phyloP scores from a whole-genome alignment of 192 early-diverging fungal genomes.

The Lobosporangium transversale region DNA sequence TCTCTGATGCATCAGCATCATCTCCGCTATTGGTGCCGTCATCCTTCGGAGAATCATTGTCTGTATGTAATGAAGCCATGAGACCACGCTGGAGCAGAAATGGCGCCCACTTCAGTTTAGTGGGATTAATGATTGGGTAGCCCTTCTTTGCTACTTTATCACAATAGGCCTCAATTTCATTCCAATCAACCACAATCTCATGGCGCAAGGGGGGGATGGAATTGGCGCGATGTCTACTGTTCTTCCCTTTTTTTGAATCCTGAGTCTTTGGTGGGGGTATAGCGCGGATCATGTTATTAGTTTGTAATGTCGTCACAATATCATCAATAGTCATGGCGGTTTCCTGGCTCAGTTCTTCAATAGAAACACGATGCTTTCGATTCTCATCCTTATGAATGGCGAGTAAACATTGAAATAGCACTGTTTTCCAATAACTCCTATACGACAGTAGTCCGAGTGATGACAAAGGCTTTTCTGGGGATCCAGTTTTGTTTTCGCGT shows the following conservation, averaged over 20 bases:
- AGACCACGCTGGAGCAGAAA: slow-evolving; percentile 65
- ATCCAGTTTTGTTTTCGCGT: slow-evolving; percentile 79
- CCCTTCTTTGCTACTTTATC: slow-evolving; percentile 57
- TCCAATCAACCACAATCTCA: slow-evolving; percentile 59
- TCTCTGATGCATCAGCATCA: neutral
- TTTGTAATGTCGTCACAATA: slow-evolving; percentile 79
- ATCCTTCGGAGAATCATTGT: slow-evolving; percentile 2
- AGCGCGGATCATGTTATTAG: slow-evolving; percentile 57
- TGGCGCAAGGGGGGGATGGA: slow-evolving; percentile 50
- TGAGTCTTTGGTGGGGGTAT: slow-evolving; percentile 32
- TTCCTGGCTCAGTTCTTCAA: slow-evolving; percentile 65
- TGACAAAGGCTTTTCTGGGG: slow-evolving; percentile 92
- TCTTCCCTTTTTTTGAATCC: slow-evolving; percentile 37
- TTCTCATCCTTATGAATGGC: slow-evolving; percentile 42
- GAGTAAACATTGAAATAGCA: slow-evolving; percentile 74
- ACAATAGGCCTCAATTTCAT: slow-evolving; percentile 57
- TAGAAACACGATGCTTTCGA: slow-evolving; percentile 41
- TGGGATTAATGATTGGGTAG: slow-evolving; percentile 64
- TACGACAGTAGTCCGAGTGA: slow-evolving; percentile 91
- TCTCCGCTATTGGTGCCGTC: slow-evolving; percentile 9
- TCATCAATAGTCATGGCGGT: slow-evolving; percentile 88
- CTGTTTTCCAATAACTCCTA: slow-evolving; percentile 86
- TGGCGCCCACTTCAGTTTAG: slow-evolving; percentile 76
- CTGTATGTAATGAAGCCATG: slow-evolving; percentile 13
- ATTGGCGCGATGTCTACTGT: slow-evolving; percentile 20